These are phyloP conservation scores for Quercus variabilis DNA, from an alignment of 306 rosid species.

Conservation along the genomic window DNA sequence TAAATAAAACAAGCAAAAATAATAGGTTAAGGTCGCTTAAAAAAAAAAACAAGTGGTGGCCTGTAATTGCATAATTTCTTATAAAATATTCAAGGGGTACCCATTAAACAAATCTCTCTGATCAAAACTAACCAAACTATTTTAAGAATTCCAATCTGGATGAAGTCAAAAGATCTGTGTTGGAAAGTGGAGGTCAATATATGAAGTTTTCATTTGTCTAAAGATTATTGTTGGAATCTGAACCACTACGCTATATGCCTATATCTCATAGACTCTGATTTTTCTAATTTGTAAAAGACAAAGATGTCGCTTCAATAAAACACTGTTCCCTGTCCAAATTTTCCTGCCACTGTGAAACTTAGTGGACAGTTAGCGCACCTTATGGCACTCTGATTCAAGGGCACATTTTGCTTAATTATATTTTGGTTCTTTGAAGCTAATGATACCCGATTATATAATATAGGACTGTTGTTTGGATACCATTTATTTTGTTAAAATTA, in stretches of 20 bases:
- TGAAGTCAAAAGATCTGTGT: constrained; percentile 44
- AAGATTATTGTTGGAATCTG: constrained; percentile 40
- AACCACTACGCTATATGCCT: constrained; percentile 42
- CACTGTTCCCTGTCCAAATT: constrained; percentile 31
- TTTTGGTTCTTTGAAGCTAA: constrained; percentile 16
- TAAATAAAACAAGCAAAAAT: not conserved
- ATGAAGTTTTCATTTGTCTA: constrained; percentile 16
- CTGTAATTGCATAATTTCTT: not conserved
- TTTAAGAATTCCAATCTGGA: constrained; percentile 11
- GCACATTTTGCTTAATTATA: not conserved
- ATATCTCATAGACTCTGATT: constrained; percentile 17
- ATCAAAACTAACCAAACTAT: constrained; percentile 18
- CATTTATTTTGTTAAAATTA: not conserved
- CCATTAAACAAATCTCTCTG: not conserved
- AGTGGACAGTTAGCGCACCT: constrained; percentile 31
- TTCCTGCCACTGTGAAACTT: constrained; percentile 25
- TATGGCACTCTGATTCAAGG: constrained; percentile 17
- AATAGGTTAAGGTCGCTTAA: no score
- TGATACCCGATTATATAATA: not conserved
- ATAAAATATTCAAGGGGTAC: not conserved
- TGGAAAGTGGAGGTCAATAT: constrained; percentile 42
- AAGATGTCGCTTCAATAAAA: constrained; percentile 33
- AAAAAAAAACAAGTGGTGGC: not conserved
- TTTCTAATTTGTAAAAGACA: constrained; percentile 33
- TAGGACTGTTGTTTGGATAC: rapidly evolving